Evolutionary conservation across 139 green algal species (phyloP), one percentile per base, ranked within the genome.

Genomic region (Ettlia oleoabundans): DNA sequence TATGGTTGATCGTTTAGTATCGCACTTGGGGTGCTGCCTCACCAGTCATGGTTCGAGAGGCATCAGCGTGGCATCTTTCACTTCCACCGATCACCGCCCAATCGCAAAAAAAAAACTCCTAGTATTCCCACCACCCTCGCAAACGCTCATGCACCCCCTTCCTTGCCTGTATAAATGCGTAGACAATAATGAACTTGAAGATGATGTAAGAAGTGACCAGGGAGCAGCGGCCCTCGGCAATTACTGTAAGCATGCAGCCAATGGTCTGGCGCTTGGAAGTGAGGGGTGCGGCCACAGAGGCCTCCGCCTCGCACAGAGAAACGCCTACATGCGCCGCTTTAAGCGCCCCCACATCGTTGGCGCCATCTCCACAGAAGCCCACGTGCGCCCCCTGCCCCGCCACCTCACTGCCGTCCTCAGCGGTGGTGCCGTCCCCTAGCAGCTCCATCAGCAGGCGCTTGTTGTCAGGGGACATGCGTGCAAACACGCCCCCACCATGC

Each of bases 271-370:
- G 68, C 83, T 97, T 96, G 65, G 92, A 93, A 37, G 95, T 98
- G 85, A 98, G 97, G 65, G 95, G 94, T 19, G 89, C 88, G 1
- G 95, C 95, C 91, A 98, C 97, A 70, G 87, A 94, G 22, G 95
- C 95, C 74, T 98, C 95, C 2, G 94, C 92, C 70, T 93, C 92
- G 77, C 94, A 94, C 69, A 98, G 88, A 24, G 93, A 93, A 40
- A 98, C 94, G 8, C 94, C 94, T 40, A 98, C 93, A 64, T 94
- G 90, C 21, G 91, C 92, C 19, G 63, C 86, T 76, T 99, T 99
- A 52, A 99, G 91, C 1, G 92, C 96, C 18, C 96, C 96, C 42
- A 99, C 96, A 68, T 99, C 96, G 85, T 99, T 99, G 69, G 96
- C 98, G 70, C 96, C 96, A 67, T 99, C 96, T 7, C 96, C 96